Evolutionary conservation across 345 rosid species (phyloP), one percentile per base, ranked within the genome.

Genomic region (Trapa bicornis): DNA sequence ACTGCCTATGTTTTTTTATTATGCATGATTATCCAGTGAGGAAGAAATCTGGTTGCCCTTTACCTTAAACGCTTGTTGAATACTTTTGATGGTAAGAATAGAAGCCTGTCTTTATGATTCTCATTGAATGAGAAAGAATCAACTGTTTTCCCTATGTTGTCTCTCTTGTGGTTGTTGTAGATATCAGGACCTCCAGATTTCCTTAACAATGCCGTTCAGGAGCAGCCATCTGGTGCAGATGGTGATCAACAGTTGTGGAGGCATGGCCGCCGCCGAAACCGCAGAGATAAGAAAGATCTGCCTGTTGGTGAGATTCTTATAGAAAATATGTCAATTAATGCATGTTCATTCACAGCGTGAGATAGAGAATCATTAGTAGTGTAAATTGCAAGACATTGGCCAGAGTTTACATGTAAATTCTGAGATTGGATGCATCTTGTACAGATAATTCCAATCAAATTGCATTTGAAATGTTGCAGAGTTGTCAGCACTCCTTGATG

Each of bases 111-210:
- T 58, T 1, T 58, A 9, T 58, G 11, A 4, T 58, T 12, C 15
- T 32, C 2, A 8, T 10, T 32, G 62, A 37, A 57, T 57, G 62
- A 57, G 62, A 1, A 33, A 33, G 63, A 54, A 33, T 33, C 3
- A 9, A 35, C 37, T 33, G 9, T 15, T 58, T 32, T 58, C 38
- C 38, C 16, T 33, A 12, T 58, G 14, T 35, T 13, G 62, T 35
- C 47, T 65, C 66, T 64, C 47, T 62, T 74, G 35, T 72, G 79
- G 73, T 38, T 72, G 61, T 53, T 79, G 80, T 72, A 93, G 97
- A 70, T 93, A 78, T 81, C 92, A 79, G 92, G 91, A 61, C 97
- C 97, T 5, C 98, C 97, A 0, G 84, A 82, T 78, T 90, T 93
- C 81, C 92, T 93, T 48, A 88, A 81, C 68, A 81, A 88, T 77